Conservation (phyloP, 2,329 filamentous ascomycete species). For the Aureobasidium lini region DNA sequence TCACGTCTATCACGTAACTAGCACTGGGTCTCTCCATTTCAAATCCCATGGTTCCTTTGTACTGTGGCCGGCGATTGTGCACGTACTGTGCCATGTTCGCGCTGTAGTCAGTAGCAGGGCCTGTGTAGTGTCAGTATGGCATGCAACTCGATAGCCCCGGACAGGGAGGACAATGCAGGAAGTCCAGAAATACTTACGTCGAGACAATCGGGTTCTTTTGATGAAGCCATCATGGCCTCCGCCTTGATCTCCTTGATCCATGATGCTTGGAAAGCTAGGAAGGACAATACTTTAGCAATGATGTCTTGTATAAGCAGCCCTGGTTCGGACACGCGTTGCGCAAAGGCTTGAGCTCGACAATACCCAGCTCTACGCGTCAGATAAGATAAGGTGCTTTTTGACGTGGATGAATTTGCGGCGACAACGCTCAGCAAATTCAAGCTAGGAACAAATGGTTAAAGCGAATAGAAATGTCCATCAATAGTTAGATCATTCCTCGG, state of each 20-base stretch:
- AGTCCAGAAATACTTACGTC: not conserved
- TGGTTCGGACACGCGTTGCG: not conserved
- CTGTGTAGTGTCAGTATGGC: constrained; percentile 36
- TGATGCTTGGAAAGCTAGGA: not conserved
- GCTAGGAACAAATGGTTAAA: not conserved
- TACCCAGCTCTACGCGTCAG: not conserved
- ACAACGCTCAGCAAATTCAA: not conserved
- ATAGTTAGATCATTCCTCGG: not conserved
- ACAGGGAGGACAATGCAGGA: not conserved
- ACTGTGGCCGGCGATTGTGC: constrained; percentile 69
- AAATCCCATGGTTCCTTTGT: constrained; percentile 61
- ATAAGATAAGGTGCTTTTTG: not conserved
- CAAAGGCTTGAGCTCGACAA: not conserved
- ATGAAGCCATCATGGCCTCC: constrained; percentile 13
- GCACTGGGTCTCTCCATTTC: constrained; percentile 78
- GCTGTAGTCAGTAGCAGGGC: constrained; percentile 88
- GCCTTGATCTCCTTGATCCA: constrained; percentile 17
- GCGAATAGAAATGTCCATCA: not conserved
- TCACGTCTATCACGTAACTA: constrained; percentile 83
- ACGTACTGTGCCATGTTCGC: constrained; percentile 88
- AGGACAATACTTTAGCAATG: not conserved
- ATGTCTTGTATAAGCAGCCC: not conserved
- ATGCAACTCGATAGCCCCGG: not conserved
- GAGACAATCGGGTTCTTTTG: constrained; percentile 16
- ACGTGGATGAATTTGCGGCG: not conserved